Base-by-base conservation (phyloP, 2,329 filamentous ascomycete species). In the Xylariomycetidae sp. region DNA sequence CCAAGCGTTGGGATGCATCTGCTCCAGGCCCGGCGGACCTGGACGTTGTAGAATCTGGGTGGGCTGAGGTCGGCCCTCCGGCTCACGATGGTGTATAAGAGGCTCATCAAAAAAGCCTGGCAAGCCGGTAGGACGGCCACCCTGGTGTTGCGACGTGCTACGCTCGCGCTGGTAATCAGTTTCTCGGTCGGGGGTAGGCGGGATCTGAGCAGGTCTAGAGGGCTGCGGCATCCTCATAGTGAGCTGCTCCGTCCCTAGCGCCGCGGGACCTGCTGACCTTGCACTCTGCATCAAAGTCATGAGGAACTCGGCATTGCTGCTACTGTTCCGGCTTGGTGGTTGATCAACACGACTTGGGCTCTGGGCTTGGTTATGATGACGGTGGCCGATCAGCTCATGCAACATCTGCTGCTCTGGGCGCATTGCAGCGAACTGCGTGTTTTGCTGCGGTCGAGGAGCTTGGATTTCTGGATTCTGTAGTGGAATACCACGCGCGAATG, bases 281-380 rank as follows among this genome's bases (percentile, higher is more conserved):
- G 59, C 54, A 41, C 61, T 59, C 46, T 82, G 77, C 85, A 95
- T 92, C 18, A 95, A 70, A 41, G 81, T 85, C 61, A 94, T 85
- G 30, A 95, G 66, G 55, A 92, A 89, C 44, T 94, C 85, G n/a
- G 83, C 77, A 48, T 90, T 85, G 48, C 70, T 77, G 54, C 74
- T 80, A 53, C 66, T 70, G 30, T 63, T 66, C 35, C 58, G 46
- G 55, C 54, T 34, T 41, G 44, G 45, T 45, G 61, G 44, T 38
- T 66, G 64, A 32, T 75, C 70, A 22, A 61, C 57, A 20, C 72
- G 64, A 6, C 55, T 56, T 12, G 64, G 67, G 23, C 63, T 59
- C 40, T 77, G 74, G 49, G 64, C 75, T 13, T 71, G 65, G 11
- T 68, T 62, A 25, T 69, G 69, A 45, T 77, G 74, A 30, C 77